A percentile compares a stretch with the other conserved stretches of the same genome.
These are phyloP conservation scores for Syzygium aqueum DNA, from an alignment of 345 rosid species.

Conservation along the genomic window DNA sequence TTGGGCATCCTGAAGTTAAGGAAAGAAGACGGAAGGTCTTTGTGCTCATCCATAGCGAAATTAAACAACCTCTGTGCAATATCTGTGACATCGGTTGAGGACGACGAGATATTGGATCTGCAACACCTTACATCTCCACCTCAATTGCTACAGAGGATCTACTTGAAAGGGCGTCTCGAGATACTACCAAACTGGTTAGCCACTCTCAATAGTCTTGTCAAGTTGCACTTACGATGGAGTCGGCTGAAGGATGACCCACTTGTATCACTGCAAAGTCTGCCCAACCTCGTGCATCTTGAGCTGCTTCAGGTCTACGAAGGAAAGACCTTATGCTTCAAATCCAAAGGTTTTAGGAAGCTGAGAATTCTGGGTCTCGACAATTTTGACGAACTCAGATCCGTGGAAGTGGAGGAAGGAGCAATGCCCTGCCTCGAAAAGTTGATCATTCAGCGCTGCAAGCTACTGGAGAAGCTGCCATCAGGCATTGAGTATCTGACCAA, in stretches of 20 bases:
- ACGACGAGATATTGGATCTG: constrained; percentile 4
- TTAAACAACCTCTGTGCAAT: background rate
- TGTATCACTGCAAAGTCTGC: constrained; percentile 11
- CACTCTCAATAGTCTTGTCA: constrained; percentile 13
- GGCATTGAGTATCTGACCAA: constrained; percentile 19
- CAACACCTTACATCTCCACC: constrained; percentile 4
- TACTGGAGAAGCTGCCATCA: constrained; percentile 10
- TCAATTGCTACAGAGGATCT: constrained; percentile 10
- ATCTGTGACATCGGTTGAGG: background rate
- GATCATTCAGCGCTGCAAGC: constrained; percentile 14
- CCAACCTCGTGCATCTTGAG: constrained; percentile 26
- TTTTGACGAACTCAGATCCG: constrained; percentile 12
- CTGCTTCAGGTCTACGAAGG: constrained; percentile 16
- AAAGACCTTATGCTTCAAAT: constrained; percentile 6
- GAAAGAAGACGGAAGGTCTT: background rate
- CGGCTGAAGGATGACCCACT: constrained; percentile 22
- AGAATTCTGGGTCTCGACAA: constrained; percentile 14
- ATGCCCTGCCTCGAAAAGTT: constrained; percentile 16
- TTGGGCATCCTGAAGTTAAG: background rate
- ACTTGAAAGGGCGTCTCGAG: constrained; percentile 18
- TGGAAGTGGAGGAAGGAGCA: constrained; percentile 14
- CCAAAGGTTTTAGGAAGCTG: constrained; percentile 21
- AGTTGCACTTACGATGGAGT: constrained; percentile 11
- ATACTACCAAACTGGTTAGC: constrained; percentile 16
- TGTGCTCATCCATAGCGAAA: background rate